These are phyloP conservation scores for Solanum lignicaule DNA, from an alignment of 257 asterid species.

Conservation along the genomic window DNA sequence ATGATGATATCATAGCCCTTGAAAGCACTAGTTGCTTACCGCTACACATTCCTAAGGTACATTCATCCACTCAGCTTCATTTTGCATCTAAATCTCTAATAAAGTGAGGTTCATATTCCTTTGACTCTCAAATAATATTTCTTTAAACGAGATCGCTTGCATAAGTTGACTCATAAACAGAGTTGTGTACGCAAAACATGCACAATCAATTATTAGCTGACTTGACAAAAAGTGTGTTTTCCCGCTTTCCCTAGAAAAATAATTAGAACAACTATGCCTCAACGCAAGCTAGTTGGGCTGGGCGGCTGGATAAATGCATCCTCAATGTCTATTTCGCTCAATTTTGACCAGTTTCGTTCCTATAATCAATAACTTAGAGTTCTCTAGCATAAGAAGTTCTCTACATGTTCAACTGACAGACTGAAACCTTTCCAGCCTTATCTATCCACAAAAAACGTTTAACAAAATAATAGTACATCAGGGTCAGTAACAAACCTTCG, in stretches of 20 bases:
- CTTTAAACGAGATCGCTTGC: not conserved
- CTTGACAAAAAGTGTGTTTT: not conserved
- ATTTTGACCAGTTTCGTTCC: not conserved
- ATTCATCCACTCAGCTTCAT: not conserved
- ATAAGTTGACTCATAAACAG: not conserved
- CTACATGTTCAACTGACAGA: not conserved
- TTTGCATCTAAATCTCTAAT: not conserved
- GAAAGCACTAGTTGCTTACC: not conserved
- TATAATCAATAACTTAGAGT: not conserved
- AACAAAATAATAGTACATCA: not conserved
- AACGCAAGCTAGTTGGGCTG: not conserved
- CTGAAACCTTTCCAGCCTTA: not conserved
- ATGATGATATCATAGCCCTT: not conserved
- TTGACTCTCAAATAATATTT: not conserved
- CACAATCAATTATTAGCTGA: not conserved
- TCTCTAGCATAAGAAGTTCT: not conserved
- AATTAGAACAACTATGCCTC: not conserved
- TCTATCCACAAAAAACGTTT: not conserved
- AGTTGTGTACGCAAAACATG: not conserved
- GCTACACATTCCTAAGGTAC: not conserved
- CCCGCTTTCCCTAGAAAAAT: not conserved
- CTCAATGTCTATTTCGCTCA: not conserved
- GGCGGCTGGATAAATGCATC: not conserved
- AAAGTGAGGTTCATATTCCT: not conserved
- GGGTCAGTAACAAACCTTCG: constrained; percentile 46